Evolutionary conservation across 169 alveolate species (phyloP), one percentile per base, ranked within the genome.

Genomic region (Plasmodium yoelii): DNA sequence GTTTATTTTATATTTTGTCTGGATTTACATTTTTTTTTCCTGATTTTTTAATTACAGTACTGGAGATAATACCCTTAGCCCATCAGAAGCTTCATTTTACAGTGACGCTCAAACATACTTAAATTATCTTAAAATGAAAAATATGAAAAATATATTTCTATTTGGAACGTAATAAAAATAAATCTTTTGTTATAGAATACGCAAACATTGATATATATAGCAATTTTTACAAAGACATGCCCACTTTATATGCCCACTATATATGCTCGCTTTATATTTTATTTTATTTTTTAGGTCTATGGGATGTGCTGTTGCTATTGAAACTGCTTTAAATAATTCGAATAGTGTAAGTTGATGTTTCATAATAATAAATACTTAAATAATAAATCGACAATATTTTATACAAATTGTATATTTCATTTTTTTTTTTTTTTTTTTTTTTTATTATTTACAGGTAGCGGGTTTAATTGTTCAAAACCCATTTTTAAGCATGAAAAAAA

Each of bases 301-400:
- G 90, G 90, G 90, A 13, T 26, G 73, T 1, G 90, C 90, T 10
- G 75, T 82, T 4, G 90, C 90, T 8, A 69, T 82, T 53, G 90
- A 82, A 53, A 53, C 71, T 5, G 84, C 84, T 13, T 13, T n/a
- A 3, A 82, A 22, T 59, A 53, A 82, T 46, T 55, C n/a, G 3
- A 34, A 82, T 4, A 6, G 61, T 22, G 88, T 75, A 75, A 75
- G 75, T 44, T 8, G 7, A 68, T 49, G 5, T 26, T 26, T 0
- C 28, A 2, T 57, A 15, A 4, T 19, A 3, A 18, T n/a, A 57
- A 57, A 15, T n/a, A 6, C n/a, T 56, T 9, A 9, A 47, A 47
- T 47, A 47, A 9, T 47, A 47, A 8, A 47, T 12, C 13, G 13
- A 47, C 13, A 47, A 9, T 47, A 47, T 12, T 57, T 15, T 19